phyloP scores from a whole-genome alignment of 2,329 filamentous ascomycete genomes.

The Xylaria arbuscula region DNA sequence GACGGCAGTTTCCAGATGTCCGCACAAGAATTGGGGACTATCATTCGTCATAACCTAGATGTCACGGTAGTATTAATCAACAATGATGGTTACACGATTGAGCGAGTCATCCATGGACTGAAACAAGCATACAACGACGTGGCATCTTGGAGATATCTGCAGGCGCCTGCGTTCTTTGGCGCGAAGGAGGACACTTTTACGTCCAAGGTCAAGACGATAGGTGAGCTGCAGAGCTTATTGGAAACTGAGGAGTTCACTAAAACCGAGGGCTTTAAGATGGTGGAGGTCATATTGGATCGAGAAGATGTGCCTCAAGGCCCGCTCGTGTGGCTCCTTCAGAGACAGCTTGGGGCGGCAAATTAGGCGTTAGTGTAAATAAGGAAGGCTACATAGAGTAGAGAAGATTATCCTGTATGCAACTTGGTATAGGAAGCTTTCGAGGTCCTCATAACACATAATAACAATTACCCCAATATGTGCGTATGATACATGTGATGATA shows the following conservation, averaged over 20 bases:
- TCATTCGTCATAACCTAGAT: conserved; percentile 65
- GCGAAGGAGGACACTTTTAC: conserved; percentile 56
- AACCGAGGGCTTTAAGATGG: conserved; percentile 48
- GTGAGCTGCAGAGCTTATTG: conserved; percentile 56
- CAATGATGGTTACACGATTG: conserved; percentile 70
- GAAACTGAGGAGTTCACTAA: conserved; percentile 36
- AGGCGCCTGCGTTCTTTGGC: conserved; percentile 62
- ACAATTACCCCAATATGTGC: neutral
- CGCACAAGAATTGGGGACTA: conserved; percentile 72
- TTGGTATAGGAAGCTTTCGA: neutral
- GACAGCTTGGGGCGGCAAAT: conserved; percentile 13
- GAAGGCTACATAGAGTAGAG: neutral
- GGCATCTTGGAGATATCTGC: conserved; percentile 63
- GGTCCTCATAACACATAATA: neutral
- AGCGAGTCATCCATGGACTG: conserved; percentile 66
- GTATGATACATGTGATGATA: too few relatives aligned
- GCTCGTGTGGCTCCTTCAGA: conserved; percentile 30
- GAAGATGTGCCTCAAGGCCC: conserved; percentile 48
- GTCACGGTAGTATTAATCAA: conserved; percentile 66
- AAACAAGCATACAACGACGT: conserved; percentile 66
- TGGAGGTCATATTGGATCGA: conserved; percentile 50
- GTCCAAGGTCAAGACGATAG: conserved; percentile 56
- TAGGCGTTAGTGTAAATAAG: neutral
- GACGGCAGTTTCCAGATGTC: conserved; percentile 75
- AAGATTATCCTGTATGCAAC: neutral